Percentiles rank a stretch among this genome's conserved stretches.
Conservation (phyloP, 345 rosid genomes). For the Ailanthus altissimus region DNA sequence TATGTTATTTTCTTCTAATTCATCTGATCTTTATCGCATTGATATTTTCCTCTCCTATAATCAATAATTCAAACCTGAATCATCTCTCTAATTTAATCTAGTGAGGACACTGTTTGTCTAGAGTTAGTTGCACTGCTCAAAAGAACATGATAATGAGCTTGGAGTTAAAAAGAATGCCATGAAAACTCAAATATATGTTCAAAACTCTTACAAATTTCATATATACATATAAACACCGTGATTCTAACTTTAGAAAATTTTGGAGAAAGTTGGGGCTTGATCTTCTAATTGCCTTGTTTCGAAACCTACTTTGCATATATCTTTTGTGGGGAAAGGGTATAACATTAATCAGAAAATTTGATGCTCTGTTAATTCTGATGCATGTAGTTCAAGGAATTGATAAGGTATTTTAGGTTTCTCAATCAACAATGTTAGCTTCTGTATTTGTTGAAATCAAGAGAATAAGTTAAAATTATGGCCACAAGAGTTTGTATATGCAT, state of each 20-base stretch:
- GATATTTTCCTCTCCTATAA: background rate
- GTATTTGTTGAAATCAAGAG: background rate
- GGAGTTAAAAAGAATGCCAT: background rate
- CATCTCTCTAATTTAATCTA: background rate
- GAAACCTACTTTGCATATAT: too few species aligned
- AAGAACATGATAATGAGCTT: background rate
- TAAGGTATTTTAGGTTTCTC: background rate
- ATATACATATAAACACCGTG: background rate
- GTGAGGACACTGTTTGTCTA: background rate
- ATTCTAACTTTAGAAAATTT: background rate
- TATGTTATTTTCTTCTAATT: constrained; percentile 33
- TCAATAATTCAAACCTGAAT: background rate
- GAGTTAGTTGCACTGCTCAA: background rate
- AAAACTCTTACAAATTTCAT: background rate
- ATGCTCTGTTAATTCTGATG: constrained; percentile 3
- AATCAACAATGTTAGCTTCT: background rate
- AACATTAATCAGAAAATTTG: background rate
- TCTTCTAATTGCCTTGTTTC: background rate
- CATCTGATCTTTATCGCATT: background rate
- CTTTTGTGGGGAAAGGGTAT: too few species aligned
- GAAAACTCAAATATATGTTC: background rate
- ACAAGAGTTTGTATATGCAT: too few species aligned
- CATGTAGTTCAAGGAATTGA: background rate
- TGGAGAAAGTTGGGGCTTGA: background rate
- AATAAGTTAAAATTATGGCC: background rate